Evolutionary conservation across 805 yeast species (phyloP), one percentile per base, ranked within the genome.

Genomic region (Cyberlindnera samutprakarnensis): DNA sequence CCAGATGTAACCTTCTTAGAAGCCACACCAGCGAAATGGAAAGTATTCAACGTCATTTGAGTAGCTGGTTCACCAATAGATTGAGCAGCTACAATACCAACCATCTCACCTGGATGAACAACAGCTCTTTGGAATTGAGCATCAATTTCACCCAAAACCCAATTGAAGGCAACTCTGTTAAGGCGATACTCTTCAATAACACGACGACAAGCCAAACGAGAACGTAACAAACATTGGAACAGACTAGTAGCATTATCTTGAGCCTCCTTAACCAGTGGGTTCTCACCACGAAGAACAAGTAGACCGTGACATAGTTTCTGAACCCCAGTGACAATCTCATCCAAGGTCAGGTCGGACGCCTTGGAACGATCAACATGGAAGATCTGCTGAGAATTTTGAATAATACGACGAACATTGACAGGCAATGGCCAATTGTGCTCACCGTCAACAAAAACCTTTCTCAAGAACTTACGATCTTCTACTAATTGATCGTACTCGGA

Each of bases 1-100:
- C 96, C 96, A 44, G 90, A 74, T 4, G 96, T 87, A 42, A 87
- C 96, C 59, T 87, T 87, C 78, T 86, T 87, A 4, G 95, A 84
- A 21, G 95, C 87, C 38, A 87, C 96, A 79, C 96, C 96, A 13
- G 96, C 96, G 68, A 85, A 87, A 68, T 87, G 96, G 88, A 87
- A 88, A 47, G 96, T 88, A 54, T 88, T 88, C 62, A 88, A 71
- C 3, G 96, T 88, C 96, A 88, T 88, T 61, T 88, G 96, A 20
- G 96, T 88, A 25, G 96, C 96, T 31, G 96, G 96, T 57, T 88
- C 96, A 67, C 96, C 96, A 62, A 88, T 88, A 23, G 95, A 86
- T 66, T 88, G 96, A 2, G 96, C 96, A 32, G 96, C 96, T 52
- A 88, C 73, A 32, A 88, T 94, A 68, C 96, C 96, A 37, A 88